These are phyloP conservation scores for Erodium maritimum DNA, from an alignment of 345 rosid genomes.

Conservation along the genomic window DNA sequence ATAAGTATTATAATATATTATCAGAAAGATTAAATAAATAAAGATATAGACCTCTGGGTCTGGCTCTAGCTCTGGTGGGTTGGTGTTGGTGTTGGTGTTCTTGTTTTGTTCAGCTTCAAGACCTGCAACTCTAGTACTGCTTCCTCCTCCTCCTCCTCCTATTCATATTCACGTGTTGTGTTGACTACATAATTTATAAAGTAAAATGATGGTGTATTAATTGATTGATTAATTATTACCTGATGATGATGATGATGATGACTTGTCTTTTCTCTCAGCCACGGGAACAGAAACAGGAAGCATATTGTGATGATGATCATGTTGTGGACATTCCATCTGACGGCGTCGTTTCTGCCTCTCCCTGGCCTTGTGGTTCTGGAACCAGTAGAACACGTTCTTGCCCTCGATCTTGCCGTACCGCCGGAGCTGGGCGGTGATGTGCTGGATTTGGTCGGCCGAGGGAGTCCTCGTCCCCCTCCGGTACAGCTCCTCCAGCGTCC, in stretches of 20 bases:
- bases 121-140: neutral
- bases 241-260: neutral
- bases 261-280: neutral
- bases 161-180: no score
- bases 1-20: no score
- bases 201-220: no score
- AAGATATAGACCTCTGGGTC: neutral
- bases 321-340: constrained; percentile 46
- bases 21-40: no score
- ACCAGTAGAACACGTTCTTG: constrained; percentile 95
- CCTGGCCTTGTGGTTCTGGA: constrained; percentile 94
- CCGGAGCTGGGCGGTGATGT: constrained; percentile 72
- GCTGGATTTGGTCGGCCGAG: constrained; percentile 81
- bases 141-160: neutral
- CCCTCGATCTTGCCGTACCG: constrained; percentile 93
- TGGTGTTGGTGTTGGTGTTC: neutral
- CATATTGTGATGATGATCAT: neutral
- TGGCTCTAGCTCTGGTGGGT: neutral
- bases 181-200: no score
- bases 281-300: no score
- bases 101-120: neutral
- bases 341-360: constrained; percentile 80
- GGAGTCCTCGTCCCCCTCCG: constrained; percentile 81
- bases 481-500: constrained; percentile 76
- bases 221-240: neutral